Conservation (phyloP, 1,284 basidiomycete species). For the Leccinum fallax region DNA sequence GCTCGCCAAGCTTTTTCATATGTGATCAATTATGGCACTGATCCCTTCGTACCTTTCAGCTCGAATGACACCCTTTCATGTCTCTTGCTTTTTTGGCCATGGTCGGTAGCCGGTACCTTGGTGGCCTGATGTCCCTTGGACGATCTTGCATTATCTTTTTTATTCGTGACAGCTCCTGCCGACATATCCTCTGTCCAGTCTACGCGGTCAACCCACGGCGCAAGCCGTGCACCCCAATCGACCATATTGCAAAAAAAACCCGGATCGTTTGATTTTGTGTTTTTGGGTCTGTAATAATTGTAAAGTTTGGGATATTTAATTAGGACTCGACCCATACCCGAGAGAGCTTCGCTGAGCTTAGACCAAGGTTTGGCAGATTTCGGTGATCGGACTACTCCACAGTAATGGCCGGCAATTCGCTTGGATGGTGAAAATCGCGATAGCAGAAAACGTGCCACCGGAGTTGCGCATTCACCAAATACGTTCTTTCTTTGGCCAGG, state of each 20-base stretch:
- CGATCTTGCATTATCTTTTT: slow-evolving; percentile 14
- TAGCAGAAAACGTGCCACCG: slow-evolving; percentile 23
- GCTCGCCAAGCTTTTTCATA: slow-evolving; percentile 25
- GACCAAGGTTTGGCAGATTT: slow-evolving; percentile 29
- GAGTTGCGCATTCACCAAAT: slow-evolving; percentile 25
- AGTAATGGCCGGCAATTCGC: slow-evolving; percentile 24
- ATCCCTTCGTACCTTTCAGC: slow-evolving; percentile 28
- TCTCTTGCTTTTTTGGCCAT: slow-evolving; percentile 5
- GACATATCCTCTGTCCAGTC: neutral
- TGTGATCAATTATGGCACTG: slow-evolving; percentile 22
- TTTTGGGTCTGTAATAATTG: slow-evolving; percentile 12
- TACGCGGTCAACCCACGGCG: slow-evolving; percentile 15
- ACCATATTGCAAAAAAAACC: slow-evolving; percentile 5
- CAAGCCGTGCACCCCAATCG: slow-evolving; percentile 16
- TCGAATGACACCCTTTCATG: slow-evolving; percentile 13
- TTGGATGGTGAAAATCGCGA: slow-evolving; percentile 15
- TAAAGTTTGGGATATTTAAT: slow-evolving; percentile 30
- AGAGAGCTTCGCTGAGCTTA: slow-evolving; percentile 35
- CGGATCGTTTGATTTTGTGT: slow-evolving; percentile 11
- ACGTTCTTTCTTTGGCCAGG: slow-evolving; percentile 15
- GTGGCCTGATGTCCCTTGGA: slow-evolving; percentile 12
- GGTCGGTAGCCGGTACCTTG: slow-evolving; percentile 25
- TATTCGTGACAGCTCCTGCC: slow-evolving; percentile 15
- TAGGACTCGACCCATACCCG: slow-evolving; percentile 6
- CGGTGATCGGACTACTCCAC: slow-evolving; percentile 33